Base-by-base conservation (phyloP, 2,329 filamentous ascomycete species). In the Phyllosticta citrichinensis region DNA sequence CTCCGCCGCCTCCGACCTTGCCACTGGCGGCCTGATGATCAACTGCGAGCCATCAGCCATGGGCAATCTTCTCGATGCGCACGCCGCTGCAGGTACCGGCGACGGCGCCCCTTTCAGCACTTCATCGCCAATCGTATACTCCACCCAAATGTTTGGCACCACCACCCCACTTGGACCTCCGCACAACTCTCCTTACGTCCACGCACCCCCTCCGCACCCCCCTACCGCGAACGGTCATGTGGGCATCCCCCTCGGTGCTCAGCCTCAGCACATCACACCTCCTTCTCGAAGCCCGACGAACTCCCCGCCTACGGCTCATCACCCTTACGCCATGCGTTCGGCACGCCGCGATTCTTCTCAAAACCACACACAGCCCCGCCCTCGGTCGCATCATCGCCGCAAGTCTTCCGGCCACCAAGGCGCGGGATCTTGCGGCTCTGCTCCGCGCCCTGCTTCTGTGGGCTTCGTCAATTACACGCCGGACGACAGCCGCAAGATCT, bases 401-500 rank as follows among this genome's bases (percentile, higher is more conserved):
- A 60, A 61, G 35, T 53, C 47, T 25, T 20, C 20, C 12, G 17
- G 22, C 65, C 30, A 22, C 58, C 52, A 55, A 30, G 60, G 24
- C 58, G 63, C 65, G 33, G 40, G 33, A 24, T 14, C 20, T 61
- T 62, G 14, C 66, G 66, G 30, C 63, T 68, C 50, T 53, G 56
- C 63, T 67, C 67, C 6, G 68, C 65, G 65, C 2, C 76, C 83
- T 9, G 82, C 83, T 35, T 73, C 72, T 55, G 78, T 79, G 14
- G 82, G 80, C 11, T 97, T 97, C 70, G 89, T 96, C 65, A 97
- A 97, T 74, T 96, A 89, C 75, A 97, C 92, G 0, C 87, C 91
- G 0, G 79, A 81, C 56, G 92, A 99, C 73, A 87, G 86, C 68
- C 78, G 82, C 14, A 84, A 88, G 70, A 86, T 99, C 52, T 83